These are phyloP conservation scores for Suillus alpinus DNA, from an alignment of 768 basidiomycete genomes.

Conservation along the genomic window DNA sequence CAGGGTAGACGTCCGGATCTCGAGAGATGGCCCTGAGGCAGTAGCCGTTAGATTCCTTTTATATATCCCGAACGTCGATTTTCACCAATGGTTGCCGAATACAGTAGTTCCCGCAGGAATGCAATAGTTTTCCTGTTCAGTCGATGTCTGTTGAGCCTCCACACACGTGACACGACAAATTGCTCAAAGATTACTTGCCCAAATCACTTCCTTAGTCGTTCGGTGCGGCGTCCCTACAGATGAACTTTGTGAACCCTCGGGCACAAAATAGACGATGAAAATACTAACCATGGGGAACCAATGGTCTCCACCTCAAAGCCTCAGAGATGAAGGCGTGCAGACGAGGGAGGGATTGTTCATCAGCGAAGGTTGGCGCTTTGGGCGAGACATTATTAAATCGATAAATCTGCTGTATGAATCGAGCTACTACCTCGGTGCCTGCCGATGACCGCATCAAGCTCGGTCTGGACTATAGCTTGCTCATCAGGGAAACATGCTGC, in stretches of 20 bases:
- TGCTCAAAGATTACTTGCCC: slow-evolving; percentile 33
- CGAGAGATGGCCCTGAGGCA: slow-evolving; percentile 46
- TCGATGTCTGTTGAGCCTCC: neutral
- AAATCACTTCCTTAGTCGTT: slow-evolving; percentile 59
- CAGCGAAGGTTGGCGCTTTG: slow-evolving; percentile 36
- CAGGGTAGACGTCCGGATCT: slow-evolving; percentile 47
- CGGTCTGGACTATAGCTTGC: slow-evolving; percentile 45
- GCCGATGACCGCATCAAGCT: slow-evolving; percentile 50
- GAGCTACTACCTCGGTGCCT: slow-evolving; percentile 21
- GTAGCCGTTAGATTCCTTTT: neutral
- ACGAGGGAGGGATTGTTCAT: slow-evolving; percentile 31
- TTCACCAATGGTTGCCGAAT: slow-evolving; percentile 19
- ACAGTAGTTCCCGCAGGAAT: slow-evolving; percentile 21
- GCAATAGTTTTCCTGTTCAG: slow-evolving; percentile 20
- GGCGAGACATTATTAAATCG: neutral
- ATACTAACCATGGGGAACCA: slow-evolving; percentile 25
- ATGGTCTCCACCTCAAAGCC: slow-evolving; percentile 32
- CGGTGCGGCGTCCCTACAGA: slow-evolving; percentile 54
- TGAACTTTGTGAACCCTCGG: neutral
- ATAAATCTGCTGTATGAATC: neutral
- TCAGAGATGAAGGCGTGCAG: slow-evolving; percentile 37
- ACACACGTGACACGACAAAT: neutral
- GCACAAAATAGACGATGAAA: too few species aligned
- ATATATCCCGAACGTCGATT: neutral
- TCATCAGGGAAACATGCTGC: slow-evolving; percentile 49